Evolutionary conservation across 352 stramenopile species (phyloP).

Genomic region (Peronospora belbahrii): DNA sequence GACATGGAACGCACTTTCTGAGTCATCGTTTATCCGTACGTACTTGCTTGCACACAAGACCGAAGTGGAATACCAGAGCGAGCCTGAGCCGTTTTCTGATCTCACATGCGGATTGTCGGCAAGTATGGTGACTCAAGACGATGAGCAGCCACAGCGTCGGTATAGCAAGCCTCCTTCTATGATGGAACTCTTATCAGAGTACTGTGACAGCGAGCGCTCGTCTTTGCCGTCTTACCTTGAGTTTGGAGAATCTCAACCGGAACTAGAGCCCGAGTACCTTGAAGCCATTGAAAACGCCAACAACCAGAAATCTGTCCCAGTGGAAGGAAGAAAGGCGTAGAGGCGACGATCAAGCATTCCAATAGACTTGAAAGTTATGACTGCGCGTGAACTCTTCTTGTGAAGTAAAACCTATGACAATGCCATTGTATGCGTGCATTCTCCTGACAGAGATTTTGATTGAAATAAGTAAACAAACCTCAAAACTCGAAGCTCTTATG

Average conservation of each 20-base stretch:
- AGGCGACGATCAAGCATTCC: conserved; percentile 23
- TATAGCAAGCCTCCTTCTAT: conserved; percentile 39
- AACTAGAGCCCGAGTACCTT: conserved; percentile 33
- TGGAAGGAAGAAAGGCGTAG: conserved; percentile 21
- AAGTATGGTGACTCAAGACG: conserved; percentile 19
- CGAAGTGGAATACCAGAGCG: conserved; percentile 5
- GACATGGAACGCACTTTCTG: conserved; percentile 7
- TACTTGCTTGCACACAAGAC: conserved; percentile 15
- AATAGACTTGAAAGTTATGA: conserved; percentile 15
- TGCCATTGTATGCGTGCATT: too few species aligned
- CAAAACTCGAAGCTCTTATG: too few species aligned
- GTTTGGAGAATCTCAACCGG: conserved; percentile 19
- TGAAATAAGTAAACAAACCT: too few species aligned
- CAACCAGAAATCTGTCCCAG: conserved; percentile 9
- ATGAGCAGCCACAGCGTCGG: conserved; percentile 12
- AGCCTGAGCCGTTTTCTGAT: conserved; percentile 18
- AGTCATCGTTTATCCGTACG: conserved; percentile 16
- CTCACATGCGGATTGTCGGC: conserved; percentile 20
- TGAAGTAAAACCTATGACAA: conserved; percentile 2
- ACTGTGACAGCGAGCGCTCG: conserved; percentile 29
- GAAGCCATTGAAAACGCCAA: conserved; percentile 19
- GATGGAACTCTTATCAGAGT: conserved; percentile 58
- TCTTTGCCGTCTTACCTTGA: conserved; percentile 25
- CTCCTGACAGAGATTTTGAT: too few species aligned
- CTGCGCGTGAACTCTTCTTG: conserved; percentile 26